These are phyloP conservation scores for Kodamaea leandrae DNA, from an alignment of 805 yeast species.

Conservation along the genomic window DNA sequence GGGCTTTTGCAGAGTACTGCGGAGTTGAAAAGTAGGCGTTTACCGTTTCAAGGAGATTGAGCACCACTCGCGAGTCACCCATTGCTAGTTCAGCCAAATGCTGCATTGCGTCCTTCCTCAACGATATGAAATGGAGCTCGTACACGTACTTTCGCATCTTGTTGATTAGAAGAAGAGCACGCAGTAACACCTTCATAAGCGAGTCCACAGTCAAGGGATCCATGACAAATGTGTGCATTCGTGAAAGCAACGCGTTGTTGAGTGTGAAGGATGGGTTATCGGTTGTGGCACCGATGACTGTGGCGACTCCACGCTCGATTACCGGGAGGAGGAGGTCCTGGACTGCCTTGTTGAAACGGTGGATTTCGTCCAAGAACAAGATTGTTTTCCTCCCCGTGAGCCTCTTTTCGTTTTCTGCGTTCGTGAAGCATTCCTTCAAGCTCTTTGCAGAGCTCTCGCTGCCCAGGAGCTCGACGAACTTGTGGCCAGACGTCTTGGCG, in stretches of 20 bases:
- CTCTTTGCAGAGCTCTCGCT: conserved; percentile 36
- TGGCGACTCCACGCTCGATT: conserved; percentile 38
- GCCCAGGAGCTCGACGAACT: conserved; percentile 41
- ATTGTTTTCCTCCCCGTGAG: conserved; percentile 33
- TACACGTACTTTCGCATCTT: conserved; percentile 54
- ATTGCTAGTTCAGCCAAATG: conserved; percentile 71
- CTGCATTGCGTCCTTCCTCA: conserved; percentile 56
- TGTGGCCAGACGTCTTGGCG: conserved; percentile 28
- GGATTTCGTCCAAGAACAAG: conserved; percentile 43
- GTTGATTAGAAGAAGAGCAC: conserved; percentile 49
- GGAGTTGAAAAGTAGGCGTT: conserved; percentile 49
- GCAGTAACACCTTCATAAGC: conserved; percentile 31
- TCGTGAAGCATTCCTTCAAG: conserved; percentile 33
- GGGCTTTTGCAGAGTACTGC: conserved; percentile 15
- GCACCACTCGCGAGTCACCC: conserved; percentile 86
- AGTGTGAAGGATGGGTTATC: conserved; percentile 62
- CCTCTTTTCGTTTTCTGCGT: conserved; percentile 36
- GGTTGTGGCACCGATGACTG: conserved; percentile 45
- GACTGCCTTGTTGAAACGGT: conserved; percentile 42
- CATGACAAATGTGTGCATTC: conserved; percentile 46
- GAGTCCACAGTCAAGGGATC: conserved; percentile 35
- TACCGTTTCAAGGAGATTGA: conserved; percentile 74
- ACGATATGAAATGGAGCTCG: conserved; percentile 47
- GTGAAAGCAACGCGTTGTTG: conserved; percentile 41
- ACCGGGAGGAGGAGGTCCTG: conserved; percentile 44